Base-by-base conservation (phyloP, 805 yeast genomes). In the Suhomyces emberorum region DNA sequence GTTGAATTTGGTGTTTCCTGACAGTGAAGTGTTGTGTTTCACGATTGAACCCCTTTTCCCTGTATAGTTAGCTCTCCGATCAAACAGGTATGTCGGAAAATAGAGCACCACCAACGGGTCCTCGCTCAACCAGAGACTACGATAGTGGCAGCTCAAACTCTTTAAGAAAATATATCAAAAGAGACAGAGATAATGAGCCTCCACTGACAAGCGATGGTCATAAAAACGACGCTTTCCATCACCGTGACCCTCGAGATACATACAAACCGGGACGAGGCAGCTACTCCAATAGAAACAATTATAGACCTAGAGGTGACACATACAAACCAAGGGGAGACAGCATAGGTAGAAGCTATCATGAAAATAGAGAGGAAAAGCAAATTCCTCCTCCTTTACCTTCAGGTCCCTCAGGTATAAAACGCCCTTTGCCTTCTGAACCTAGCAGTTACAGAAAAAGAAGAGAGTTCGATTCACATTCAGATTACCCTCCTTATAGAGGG, bases 61-160 rank as follows among this genome's bases (percentile, higher is more conserved):
- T n/a, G n/a, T n/a, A n/a, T n/a, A n/a, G n/a, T n/a, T n/a, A n/a
- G n/a, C n/a, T n/a, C n/a, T n/a, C n/a, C n/a, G n/a, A 20, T 20
- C 9, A 20, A 20, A 20, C 7, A 20, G 8, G 9, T 20, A 26
- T 26, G 18, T 14, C 29, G 6, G 29, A 26, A 14, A 26, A 26
- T 18, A 26, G 64, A 47, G 59, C 53, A 15, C 49, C 55, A 21
- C 59, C 61, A 15, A 39, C 47, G 15, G 59, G 59, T 3, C 59
- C 65, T 4, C 57, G 51, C 34, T 48, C 57, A 11, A 37, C 42
- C 16, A 36, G 52, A 28, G 51, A 44, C 30, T 43, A 34, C 28
- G 35, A 42, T 15, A 25, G 45, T 16, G 24, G 32, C 10, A 26
- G 26, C 4, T 15, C 34, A 7, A 27, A 34, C n/a, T 4, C 26